Base-by-base conservation (phyloP, 805 yeast genomes). In the Candida quercuum region DNA sequence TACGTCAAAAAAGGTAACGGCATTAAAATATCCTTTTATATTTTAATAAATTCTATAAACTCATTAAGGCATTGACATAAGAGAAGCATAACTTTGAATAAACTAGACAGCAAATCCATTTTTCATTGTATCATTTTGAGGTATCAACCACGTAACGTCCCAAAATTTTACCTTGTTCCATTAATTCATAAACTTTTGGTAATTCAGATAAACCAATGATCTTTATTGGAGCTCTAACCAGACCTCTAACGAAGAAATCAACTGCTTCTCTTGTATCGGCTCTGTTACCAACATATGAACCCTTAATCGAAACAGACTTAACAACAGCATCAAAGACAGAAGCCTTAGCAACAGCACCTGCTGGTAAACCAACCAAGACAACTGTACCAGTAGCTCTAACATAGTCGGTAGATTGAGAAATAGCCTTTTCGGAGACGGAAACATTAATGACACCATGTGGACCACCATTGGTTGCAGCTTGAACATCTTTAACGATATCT, bases 131-230 rank as follows among this genome's bases (percentile, higher is more conserved):
- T 67, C 66, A 80, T 60, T 77, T 76, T 43, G 72, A 59, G 33
- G 85, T 79, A 68, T 87, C 96, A 48, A 87, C 81, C 41, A 87
- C 96, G 60, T 81, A 81, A 68, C 96, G 78, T 55, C 96, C 96
- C 52, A 81, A 75, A 56, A 87, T 81, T 71, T 82, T 76, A 56
- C 94, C 94, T 65, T 78, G 57, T 49, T 68, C 76, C 81, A 75
- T 76, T 60, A 71, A 59, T 36, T 71, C 64, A 61, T 72, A 76
- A 36, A 74, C 72, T 32, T 52, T 52, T 45, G 77, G 72, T 49
- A 76, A 60, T 50, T 74, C 76, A 22, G 74, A 68, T 43, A 76
- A 61, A 13, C 79, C 79, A 33, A 73, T 74, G 43, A 76, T 47
- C 63, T 74, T 71, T 56, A 76, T 76, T 43, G 80, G 84, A 38